Evolutionary conservation across 495 filamentous ascomycete species (phyloP).

Genomic region (Geoglossum glabrum): DNA sequence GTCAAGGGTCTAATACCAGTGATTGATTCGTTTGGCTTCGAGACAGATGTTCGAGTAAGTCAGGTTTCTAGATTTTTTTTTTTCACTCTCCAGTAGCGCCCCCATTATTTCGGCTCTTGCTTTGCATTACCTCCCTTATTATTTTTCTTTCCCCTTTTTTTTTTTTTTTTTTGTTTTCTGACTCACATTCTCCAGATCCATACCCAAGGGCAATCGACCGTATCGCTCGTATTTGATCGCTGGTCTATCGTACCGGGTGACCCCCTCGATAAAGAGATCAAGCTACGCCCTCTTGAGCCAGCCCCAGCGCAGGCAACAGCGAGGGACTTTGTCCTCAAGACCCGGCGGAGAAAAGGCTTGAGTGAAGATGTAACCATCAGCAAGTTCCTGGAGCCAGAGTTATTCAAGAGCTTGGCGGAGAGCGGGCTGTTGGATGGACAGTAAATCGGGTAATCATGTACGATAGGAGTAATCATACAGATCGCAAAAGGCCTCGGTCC

Average conservation of each 20-base stretch:
- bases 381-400: slow-evolving; percentile 87
- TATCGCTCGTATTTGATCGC: slow-evolving; percentile 84
- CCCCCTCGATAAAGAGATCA: slow-evolving; percentile 71
- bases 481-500: neutral
- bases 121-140: neutral
- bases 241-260: slow-evolving; percentile 94
- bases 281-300: slow-evolving; percentile 67
- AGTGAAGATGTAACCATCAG: slow-evolving; percentile 89
- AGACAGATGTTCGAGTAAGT: slow-evolving; percentile 62
- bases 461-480: too few relatives aligned
- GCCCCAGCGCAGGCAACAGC: slow-evolving; percentile 73
- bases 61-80: neutral
- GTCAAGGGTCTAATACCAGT: slow-evolving; percentile 83
- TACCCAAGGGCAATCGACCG: slow-evolving; percentile 77
- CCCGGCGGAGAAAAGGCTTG: slow-evolving; percentile 74
- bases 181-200: slow-evolving; percentile 34
- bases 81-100: neutral
- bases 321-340: slow-evolving; percentile 91
- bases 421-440: slow-evolving; percentile 66
- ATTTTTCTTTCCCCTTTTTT: too few relatives aligned
- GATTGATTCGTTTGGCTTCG: slow-evolving; percentile 92
- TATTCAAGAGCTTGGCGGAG: slow-evolving; percentile 74
- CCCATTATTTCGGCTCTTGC: neutral
- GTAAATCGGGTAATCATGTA: too few relatives aligned
- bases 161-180: too few relatives aligned